A percentile compares a stretch with the other conserved stretches of the same genome.
These are phyloP conservation scores for Metschnikowia arizonensis DNA, from an alignment of 805 yeast species.

Conservation along the genomic window DNA sequence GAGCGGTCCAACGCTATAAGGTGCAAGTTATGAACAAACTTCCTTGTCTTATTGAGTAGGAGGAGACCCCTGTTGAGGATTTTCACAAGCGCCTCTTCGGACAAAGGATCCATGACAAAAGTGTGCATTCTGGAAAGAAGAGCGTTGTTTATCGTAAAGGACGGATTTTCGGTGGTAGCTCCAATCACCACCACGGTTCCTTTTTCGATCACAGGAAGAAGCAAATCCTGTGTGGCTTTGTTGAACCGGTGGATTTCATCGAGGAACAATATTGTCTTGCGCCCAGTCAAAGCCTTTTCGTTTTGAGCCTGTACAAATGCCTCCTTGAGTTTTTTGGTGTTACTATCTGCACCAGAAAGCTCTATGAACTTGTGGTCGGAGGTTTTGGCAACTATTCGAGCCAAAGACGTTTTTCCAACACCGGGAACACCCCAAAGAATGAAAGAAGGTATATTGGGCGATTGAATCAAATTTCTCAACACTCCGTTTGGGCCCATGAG, in stretches of 20 bases:
- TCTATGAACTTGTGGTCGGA: conserved; percentile 34
- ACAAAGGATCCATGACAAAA: conserved; percentile 39
- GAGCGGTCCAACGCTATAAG: conserved; percentile 51
- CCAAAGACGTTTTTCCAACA: conserved; percentile 42
- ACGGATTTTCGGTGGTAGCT: conserved; percentile 63
- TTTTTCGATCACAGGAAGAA: conserved; percentile 40
- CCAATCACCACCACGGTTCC: conserved; percentile 40
- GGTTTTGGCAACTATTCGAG: conserved; percentile 35
- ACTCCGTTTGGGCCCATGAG: conserved; percentile 37
- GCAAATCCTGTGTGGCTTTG: conserved; percentile 40
- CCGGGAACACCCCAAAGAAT: conserved; percentile 45
- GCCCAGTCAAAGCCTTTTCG: conserved; percentile 32
- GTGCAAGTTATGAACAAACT: conserved; percentile 45
- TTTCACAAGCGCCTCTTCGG: conserved; percentile 29
- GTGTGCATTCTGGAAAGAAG: conserved; percentile 43
- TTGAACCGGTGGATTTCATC: conserved; percentile 45
- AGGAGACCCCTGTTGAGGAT: conserved; percentile 42
- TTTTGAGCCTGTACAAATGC: conserved; percentile 35
- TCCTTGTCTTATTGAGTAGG: conserved; percentile 55
- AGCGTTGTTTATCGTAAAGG: conserved; percentile 41
- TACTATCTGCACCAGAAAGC: conserved; percentile 38
- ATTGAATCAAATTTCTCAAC: conserved; percentile 30
- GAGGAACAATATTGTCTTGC: conserved; percentile 31
- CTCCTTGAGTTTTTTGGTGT: conserved; percentile 33
- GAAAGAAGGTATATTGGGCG: conserved; percentile 38